These are phyloP conservation scores for Sporothrix sp. DNA, from an alignment of 2,329 filamentous ascomycete species.

Conservation along the genomic window DNA sequence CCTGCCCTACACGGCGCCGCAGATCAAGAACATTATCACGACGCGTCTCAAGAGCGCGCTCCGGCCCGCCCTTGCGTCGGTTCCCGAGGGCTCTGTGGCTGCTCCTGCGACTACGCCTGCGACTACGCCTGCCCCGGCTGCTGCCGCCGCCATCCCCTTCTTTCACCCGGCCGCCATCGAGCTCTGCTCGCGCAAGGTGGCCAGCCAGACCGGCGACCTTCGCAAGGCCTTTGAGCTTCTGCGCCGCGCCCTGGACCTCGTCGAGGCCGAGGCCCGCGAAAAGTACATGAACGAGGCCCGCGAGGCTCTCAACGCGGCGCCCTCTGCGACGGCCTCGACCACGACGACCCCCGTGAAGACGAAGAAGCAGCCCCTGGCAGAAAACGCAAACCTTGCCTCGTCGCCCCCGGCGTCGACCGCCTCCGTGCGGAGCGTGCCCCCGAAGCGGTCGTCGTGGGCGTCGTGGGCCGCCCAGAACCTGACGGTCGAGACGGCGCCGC, in stretches of 20 bases:
- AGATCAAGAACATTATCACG: conserved; percentile 81
- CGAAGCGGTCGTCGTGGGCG: conserved; percentile 21
- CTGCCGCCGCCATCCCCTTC: conserved; percentile 54
- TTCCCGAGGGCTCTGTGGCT: not conserved
- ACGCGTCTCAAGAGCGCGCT: conserved; percentile 64
- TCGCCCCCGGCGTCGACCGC: conserved; percentile 20
- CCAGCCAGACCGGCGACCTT: conserved; percentile 85
- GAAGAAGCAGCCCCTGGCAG: conserved; percentile 61
- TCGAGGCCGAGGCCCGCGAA: conserved; percentile 73
- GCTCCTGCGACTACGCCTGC: too few relatives aligned
- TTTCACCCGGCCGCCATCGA: conserved; percentile 90
- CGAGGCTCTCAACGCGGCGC: not conserved
- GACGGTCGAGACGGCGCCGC: conserved; percentile 70
- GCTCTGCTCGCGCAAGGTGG: conserved; percentile 88
- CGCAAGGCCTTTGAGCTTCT: conserved; percentile 94
- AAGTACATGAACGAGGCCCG: conserved; percentile 55
- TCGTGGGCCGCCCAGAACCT: conserved; percentile 50
- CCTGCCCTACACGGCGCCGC: conserved; percentile 77
- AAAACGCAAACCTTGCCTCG: conserved; percentile 68
- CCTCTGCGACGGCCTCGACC: not conserved
- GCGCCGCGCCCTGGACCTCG: conserved; percentile 75
- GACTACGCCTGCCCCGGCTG: not conserved
- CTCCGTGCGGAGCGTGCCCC: conserved; percentile 31
- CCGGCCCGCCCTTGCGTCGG: not conserved
- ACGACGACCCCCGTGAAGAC: conserved; percentile 22